A percentile compares a stretch with the other conserved stretches of the same genome.
These are phyloP conservation scores for Fusarium redolens DNA, from an alignment of 2,329 filamentous ascomycete genomes.

Conservation along the genomic window DNA sequence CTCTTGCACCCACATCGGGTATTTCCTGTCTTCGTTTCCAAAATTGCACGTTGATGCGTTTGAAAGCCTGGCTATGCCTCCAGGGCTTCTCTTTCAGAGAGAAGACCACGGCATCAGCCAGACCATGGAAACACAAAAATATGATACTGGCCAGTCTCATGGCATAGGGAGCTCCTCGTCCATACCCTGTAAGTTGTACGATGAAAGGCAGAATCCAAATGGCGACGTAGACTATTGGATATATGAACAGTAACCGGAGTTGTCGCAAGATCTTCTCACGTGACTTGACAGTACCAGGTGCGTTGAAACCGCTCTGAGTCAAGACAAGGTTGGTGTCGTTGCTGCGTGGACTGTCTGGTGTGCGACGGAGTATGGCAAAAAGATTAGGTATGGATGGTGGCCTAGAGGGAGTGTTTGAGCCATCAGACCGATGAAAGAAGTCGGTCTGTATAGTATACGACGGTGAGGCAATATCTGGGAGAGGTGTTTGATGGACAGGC, in stretches of 20 bases:
- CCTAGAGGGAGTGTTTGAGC: conserved; percentile 13
- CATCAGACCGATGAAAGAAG: conserved; percentile 13
- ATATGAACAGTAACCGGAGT: conserved; percentile 78
- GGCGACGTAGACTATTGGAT: conserved; percentile 76
- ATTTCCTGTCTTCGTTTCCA: conserved; percentile 14
- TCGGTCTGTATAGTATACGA: background rate
- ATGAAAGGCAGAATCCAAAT: conserved; percentile 80
- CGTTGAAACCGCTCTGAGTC: conserved; percentile 33
- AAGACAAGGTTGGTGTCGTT: conserved; percentile 26
- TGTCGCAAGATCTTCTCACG: conserved; percentile 73
- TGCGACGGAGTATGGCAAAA: conserved; percentile 38
- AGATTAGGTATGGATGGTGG: conserved; percentile 42
- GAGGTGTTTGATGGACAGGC: background rate
- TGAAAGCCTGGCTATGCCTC: conserved; percentile 48
- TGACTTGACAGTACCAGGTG: conserved; percentile 50
- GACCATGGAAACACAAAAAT: conserved; percentile 73
- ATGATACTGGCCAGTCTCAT: conserved; percentile 66
- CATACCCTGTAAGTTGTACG: conserved; percentile 63
- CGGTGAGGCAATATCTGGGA: conserved; percentile 1
- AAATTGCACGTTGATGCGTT: conserved; percentile 21
- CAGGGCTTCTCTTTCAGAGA: conserved; percentile 77
- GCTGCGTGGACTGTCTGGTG: conserved; percentile 31
- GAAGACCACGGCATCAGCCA: conserved; percentile 76
- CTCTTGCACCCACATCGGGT: conserved; percentile 36
- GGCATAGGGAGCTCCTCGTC: conserved; percentile 61